Evolutionary conservation across 257 asterid species (phyloP).

Genomic region (Rhazya stricta): DNA sequence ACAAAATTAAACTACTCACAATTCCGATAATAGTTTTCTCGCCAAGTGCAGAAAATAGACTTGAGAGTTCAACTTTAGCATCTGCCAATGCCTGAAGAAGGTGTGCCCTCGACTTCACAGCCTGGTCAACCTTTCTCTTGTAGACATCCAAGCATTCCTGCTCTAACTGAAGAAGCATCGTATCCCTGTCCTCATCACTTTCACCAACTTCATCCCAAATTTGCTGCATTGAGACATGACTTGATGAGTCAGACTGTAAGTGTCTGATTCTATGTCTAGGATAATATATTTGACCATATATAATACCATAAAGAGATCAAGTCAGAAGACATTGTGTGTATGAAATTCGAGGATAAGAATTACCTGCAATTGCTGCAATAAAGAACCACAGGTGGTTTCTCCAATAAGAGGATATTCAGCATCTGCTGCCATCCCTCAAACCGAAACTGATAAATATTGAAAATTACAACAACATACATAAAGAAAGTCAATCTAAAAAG

Average conservation of each 20-base stretch:
- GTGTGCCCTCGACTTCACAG: conserved; percentile 73
- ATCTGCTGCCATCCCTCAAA: conserved; percentile 60
- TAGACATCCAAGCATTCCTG: conserved; percentile 94
- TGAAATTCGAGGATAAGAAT: conserved; percentile 2
- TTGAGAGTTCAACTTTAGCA: conserved; percentile 86
- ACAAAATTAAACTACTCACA: conserved; percentile 39
- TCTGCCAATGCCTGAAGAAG: conserved; percentile 88
- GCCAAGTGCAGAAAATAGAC: conserved; percentile 76
- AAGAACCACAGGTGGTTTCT: conserved; percentile 70
- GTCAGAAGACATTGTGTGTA: no score
- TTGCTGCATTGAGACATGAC: conserved; percentile 43
- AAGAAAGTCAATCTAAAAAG: not conserved
- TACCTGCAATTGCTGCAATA: conserved; percentile 85
- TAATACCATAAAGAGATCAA: not conserved
- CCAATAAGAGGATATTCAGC: conserved; percentile 48
- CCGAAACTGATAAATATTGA: conserved; percentile 7
- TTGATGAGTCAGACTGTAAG: not conserved
- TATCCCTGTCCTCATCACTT: conserved; percentile 79
- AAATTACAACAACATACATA: not conserved
- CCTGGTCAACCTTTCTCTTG: conserved; percentile 84
- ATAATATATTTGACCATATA: not conserved
- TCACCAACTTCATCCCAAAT: conserved; percentile 98
- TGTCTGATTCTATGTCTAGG: not conserved
- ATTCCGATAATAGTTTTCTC: conserved; percentile 67
- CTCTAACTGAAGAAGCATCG: conserved; percentile 81